These are phyloP conservation scores for Sarcomyxa edulis DNA, from an alignment of 768 basidiomycete genomes.

Conservation along the genomic window DNA sequence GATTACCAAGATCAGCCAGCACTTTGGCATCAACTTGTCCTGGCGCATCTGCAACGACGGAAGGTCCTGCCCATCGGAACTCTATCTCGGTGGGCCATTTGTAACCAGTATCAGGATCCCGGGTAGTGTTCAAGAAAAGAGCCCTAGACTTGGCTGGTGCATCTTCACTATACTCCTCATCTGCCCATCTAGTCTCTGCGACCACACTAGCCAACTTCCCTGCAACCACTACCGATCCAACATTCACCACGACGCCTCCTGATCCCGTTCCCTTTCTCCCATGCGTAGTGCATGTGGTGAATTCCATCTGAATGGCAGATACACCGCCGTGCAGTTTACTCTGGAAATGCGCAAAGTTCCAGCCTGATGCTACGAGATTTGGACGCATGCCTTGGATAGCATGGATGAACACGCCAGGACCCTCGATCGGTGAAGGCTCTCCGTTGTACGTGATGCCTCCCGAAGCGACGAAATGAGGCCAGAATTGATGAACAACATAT, in stretches of 20 bases:
- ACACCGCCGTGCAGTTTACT: constrained; percentile 67
- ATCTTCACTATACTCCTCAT: constrained; percentile 41
- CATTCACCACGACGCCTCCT: constrained; percentile 77
- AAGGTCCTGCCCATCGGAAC: constrained; percentile 77
- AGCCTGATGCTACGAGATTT: constrained; percentile 84
- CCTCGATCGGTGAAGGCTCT: constrained; percentile 47
- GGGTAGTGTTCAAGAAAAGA: constrained; percentile 50
- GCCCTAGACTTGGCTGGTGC: constrained; percentile 58
- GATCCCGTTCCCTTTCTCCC: constrained; percentile 78
- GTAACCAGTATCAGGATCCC: constrained; percentile 83
- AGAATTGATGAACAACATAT: constrained; percentile 88
- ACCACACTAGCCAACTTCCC: constrained; percentile 75
- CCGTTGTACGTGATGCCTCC: constrained; percentile 71
- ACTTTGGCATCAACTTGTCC: constrained; percentile 55
- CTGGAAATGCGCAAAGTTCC: constrained; percentile 96
- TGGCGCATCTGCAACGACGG: constrained; percentile 44
- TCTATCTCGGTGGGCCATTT: constrained; percentile 59
- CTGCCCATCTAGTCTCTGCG: constrained; percentile 74
- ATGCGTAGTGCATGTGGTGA: constrained; percentile 75
- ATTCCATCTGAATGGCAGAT: constrained; percentile 93
- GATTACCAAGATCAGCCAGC: constrained; percentile 50
- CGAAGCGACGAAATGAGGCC: constrained; percentile 60
- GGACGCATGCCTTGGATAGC: constrained; percentile 99
- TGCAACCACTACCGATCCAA: constrained; percentile 80
- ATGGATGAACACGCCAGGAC: constrained; percentile 84